Evolutionary conservation across 1,284 basidiomycete species (phyloP), one percentile per base, ranked within the genome.

Genomic region (Moniliophthora roreri): DNA sequence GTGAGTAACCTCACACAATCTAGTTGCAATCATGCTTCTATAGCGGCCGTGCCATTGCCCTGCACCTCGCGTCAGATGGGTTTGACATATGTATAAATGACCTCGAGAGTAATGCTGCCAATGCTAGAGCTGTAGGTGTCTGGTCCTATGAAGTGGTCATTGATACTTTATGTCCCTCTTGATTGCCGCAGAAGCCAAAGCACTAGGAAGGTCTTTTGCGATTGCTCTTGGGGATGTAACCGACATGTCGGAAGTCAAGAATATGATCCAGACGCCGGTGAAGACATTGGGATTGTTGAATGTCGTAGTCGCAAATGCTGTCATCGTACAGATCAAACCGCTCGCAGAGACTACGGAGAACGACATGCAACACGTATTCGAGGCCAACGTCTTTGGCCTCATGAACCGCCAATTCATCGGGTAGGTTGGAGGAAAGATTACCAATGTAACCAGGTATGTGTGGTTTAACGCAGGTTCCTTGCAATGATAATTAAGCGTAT

Each of bases 271-370:
- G 15, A 39, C 41, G 2, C 55, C 57, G 5, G 57, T 58, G 3
- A 38, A 56, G 26, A 35, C 44, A 23, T 36, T 58, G 23, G 57
- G 57, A 3, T 49, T 54, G 2, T 28, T 58, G 13, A 44, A 50
- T 37, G 54, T 58, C 15, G 44, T 58, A 34, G 52, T 58, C n/a
- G 57, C 57, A 8, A 58, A 58, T 41, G 57, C 57, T 36, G 57
- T 54, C 6, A 58, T 58, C 35, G 51, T 54, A 9, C 57, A 55
- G 11, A 51, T 55, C 5, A 49, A 56, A 28, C 34, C 48, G 40
- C 45, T 46, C 5, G 40, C 51, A 28, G 57, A 55, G 20, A 36
- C 49, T 13, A 58, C 48, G 13, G 54, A 58, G 18, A 48, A 34
- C 6, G 57, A 58, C 21, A 38, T 58, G 39, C 45, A 51, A 34